Base-by-base conservation (phyloP, 2,329 filamentous ascomycete species). In the Cryphonectria radicalis region DNA sequence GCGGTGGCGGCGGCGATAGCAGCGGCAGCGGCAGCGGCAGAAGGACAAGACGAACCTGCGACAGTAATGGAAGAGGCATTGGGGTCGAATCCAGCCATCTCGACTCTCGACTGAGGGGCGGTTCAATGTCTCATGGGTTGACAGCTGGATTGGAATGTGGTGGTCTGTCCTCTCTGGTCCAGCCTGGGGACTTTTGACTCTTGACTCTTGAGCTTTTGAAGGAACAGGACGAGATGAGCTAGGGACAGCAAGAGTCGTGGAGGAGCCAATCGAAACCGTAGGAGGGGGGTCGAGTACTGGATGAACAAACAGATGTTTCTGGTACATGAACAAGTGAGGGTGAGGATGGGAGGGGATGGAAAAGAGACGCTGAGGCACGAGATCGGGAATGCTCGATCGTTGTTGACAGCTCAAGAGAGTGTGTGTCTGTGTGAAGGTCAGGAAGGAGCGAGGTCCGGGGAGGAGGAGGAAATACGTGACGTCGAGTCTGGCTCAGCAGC, bases 31-130 rank as follows among this genome's bases (percentile, higher is more conserved):
- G n/a, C 10, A 35, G 5, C 14, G 32, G 22, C 25, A 65, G 67
- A 25, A 64, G 67, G 28, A 53, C 42, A 40, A 25, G 37, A 53
- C 83, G 53, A 81, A 89, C 87, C 86, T 76, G 87, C 84, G 77
- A 90, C 88, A 65, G 83, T 85, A 78, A 90, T 90, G 59, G 88
- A 90, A 62, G 87, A 89, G 46, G 85, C 84, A 74, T 83, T 82
- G n/a, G 84, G 81, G 72, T 86, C 83, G 74, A 75, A 71, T 25
- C 76, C 70, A 72, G 77, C 73, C 81, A 82, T 82, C 53, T 67
- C 66, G 71, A 59, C 62, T 69, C 55, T 69, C 66, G 42, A 46
- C 17, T 55, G 43, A 22, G 57, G 57, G 55, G 46, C 14, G 67
- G 57, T 63, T 68, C 67, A 60, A 43, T 69, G 55, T 62, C 60